A percentile compares a stretch with the other conserved stretches of the same genome.
phyloP scores from a whole-genome alignment of 768 basidiomycete genomes.

The Tylopilus intermedius region DNA sequence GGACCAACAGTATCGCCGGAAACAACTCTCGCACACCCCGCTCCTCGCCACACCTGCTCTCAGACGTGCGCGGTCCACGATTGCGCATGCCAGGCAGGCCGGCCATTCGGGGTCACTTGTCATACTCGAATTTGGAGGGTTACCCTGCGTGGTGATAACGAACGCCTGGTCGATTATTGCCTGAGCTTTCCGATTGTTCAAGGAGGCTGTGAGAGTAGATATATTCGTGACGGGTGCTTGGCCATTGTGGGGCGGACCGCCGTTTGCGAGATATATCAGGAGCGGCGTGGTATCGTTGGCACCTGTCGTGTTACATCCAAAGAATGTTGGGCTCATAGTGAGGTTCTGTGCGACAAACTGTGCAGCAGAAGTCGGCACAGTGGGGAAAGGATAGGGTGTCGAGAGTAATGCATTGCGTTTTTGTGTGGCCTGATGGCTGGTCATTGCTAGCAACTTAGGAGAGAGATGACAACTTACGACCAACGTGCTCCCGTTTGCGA shows the following conservation, averaged over 20 bases:
- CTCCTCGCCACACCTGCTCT: slow-evolving; percentile 22
- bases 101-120: slow-evolving; percentile 41
- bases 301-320: slow-evolving; percentile 36
- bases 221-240: slow-evolving; percentile 40
- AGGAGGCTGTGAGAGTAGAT: slow-evolving; percentile 36
- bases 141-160: slow-evolving; percentile 40
- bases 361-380: slow-evolving; percentile 23
- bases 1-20: slow-evolving; percentile 31
- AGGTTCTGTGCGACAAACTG: slow-evolving; percentile 35
- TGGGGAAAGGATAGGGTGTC: slow-evolving; percentile 31
- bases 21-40: slow-evolving; percentile 30
- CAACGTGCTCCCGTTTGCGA: slow-evolving; percentile 23
- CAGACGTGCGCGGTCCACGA: slow-evolving; percentile 43
- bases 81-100: slow-evolving; percentile 47
- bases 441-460: neutral
- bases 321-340: slow-evolving; percentile 39
- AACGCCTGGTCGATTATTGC: slow-evolving; percentile 46
- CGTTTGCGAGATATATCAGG: slow-evolving; percentile 57
- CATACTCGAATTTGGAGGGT: slow-evolving; percentile 21
- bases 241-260: slow-evolving; percentile 39
- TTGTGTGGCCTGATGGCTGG: slow-evolving; percentile 24
- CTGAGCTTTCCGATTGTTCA: slow-evolving; percentile 34
- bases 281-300: slow-evolving; percentile 37
- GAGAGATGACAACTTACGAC: slow-evolving; percentile 15
- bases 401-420: slow-evolving; percentile 38